phyloP scores from a whole-genome alignment of 306 rosid species.

The Ormosia semicastrata region DNA sequence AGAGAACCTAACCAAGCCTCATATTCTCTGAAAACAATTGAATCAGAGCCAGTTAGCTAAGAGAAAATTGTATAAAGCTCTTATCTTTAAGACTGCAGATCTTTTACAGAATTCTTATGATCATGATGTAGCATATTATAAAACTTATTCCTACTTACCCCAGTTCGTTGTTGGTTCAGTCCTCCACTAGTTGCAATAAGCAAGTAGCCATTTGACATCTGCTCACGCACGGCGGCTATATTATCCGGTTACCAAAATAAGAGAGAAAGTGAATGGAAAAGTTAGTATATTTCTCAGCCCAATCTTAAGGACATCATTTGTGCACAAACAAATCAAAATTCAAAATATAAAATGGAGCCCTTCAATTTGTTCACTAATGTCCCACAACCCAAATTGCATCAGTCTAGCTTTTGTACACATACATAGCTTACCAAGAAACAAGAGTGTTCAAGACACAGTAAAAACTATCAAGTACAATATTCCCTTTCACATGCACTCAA shows the following conservation, averaged over 20 bases:
- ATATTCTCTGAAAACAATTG: slow-evolving; percentile 6
- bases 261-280: neutral
- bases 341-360: neutral
- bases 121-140: slow-evolving; percentile 8
- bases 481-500: neutral
- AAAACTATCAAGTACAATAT: neutral
- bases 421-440: neutral
- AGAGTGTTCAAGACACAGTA: neutral
- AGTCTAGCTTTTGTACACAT: neutral
- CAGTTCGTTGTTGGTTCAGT: slow-evolving; percentile 93
- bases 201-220: slow-evolving; percentile 78
- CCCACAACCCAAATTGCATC: neutral
- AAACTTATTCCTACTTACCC: slow-evolving; percentile 56
- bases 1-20: slow-evolving; percentile 18
- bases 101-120: neutral
- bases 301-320: neutral
- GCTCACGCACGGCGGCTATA: slow-evolving; percentile 64
- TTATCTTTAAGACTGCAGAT: neutral
- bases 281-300: slow-evolving; percentile 11
- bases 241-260: slow-evolving; percentile 26
- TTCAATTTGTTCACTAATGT: neutral
- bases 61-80: neutral
- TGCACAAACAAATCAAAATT: neutral
- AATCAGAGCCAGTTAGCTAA: neutral
- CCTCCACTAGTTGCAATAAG: slow-evolving; percentile 98